Base-by-base conservation (phyloP, 345 rosid species). In the Brassica juncea region DNA sequence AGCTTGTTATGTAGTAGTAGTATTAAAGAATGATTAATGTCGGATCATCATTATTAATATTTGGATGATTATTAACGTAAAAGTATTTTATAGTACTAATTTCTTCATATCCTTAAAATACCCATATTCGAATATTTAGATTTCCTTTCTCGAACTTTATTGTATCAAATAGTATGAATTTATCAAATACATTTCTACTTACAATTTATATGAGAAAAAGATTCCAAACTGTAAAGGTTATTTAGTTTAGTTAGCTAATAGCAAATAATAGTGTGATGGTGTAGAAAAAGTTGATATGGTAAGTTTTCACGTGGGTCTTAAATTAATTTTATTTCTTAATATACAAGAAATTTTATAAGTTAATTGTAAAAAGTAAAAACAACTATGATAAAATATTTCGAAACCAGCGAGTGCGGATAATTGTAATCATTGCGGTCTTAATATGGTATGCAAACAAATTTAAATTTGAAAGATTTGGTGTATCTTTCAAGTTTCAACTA, bases 381-480 rank as follows among this genome's bases (percentile, higher is more conserved):
- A 37, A n/a, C 0, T 35, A 5, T 34, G 21, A 42, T 4, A 42
- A 58, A 59, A 77, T 2, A 70, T 52, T 12, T 30, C 61, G 68
- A 57, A 59, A 44, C 32, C 5, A 61, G 68, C 49, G 23, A 61
- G 69, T 34, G 31, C 11, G 25, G 15, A 63, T 49, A 49, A 77
- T n/a, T 52, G 71, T 35, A 57, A 78, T 78, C 73, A 78, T 78
- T 66, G 37, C 42, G 2, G 15, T 61, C 52, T 66, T 66, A 72
- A 12, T 39, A 42, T 70, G 77, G 73, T 72, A 78, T 72, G 73
- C 61, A 72, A 21, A 58, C 8, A 2, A 0, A 39, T 57, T 34
- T 52, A 66, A 72, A 25, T 49, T 78, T 71, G 76, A 72, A 78
- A 72, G 28, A 39, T 54, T 58, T n/a, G 5, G 57, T 15, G 81